These are phyloP conservation scores for Tephrocybe sp. DNA, from an alignment of 768 basidiomycete genomes.

Conservation along the genomic window DNA sequence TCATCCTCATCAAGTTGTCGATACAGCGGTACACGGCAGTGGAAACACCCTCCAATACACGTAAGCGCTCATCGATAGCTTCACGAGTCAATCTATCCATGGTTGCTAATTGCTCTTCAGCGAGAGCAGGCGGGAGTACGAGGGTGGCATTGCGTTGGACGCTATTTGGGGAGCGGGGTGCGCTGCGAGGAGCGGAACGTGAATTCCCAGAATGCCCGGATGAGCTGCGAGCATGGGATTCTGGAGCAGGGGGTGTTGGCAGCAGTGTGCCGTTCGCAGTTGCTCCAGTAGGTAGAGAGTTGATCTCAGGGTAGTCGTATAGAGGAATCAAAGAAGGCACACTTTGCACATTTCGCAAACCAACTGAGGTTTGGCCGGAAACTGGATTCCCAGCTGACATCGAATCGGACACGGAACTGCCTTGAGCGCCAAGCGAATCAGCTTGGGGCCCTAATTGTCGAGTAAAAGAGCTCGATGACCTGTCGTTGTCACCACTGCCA, in stretches of 20 bases:
- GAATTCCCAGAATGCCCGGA: slow-evolving; percentile 4
- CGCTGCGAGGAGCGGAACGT: background rate
- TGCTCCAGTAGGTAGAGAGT: background rate
- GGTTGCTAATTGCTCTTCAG: slow-evolving; percentile 59
- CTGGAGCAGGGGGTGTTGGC: background rate
- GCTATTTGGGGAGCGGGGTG: slow-evolving; percentile 4
- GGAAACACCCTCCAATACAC: slow-evolving; percentile 77
- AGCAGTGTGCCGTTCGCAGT: background rate
- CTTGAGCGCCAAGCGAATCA: background rate
- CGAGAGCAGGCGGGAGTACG: slow-evolving; percentile 46
- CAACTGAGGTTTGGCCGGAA: background rate
- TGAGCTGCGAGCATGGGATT: slow-evolving; percentile 2
- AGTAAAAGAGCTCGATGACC: slow-evolving; percentile 10
- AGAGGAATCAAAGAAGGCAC: slow-evolving; percentile 32
- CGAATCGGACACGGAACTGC: too few relatives aligned
- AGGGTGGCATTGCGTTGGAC: slow-evolving; percentile 11
- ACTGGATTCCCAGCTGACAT: too few relatives aligned
- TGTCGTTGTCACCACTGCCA: slow-evolving; percentile 6
- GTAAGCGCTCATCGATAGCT: slow-evolving; percentile 81
- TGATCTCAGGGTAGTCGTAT: slow-evolving; percentile 22
- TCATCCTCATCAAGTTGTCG: slow-evolving; percentile 73
- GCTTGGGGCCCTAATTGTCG: background rate
- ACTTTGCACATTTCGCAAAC: background rate
- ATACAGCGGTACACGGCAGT: slow-evolving; percentile 68
- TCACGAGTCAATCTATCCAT: slow-evolving; percentile 72